Percentiles rank a stretch among this genome's conserved stretches.
phyloP scores from a whole-genome alignment of 805 yeast genomes.

The Monosporozyma solicola region DNA sequence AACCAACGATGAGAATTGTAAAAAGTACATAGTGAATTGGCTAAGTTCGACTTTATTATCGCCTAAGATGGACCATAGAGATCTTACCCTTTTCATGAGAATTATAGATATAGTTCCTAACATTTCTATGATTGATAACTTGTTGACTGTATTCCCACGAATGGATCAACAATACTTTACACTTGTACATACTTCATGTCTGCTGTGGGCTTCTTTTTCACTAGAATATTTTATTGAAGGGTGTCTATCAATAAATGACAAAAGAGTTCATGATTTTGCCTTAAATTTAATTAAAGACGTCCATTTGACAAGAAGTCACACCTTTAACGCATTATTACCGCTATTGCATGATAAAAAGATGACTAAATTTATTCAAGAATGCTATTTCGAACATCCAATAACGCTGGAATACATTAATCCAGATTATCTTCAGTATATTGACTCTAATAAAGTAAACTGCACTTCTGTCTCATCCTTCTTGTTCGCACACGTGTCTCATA shows the following conservation, averaged over 20 bases:
- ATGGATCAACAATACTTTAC: not conserved
- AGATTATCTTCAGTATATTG: not conserved
- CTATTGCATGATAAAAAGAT: not conserved
- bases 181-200: not conserved
- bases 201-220: not conserved
- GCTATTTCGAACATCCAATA: not conserved
- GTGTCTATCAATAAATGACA: not conserved
- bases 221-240: not conserved
- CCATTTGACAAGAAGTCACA: not conserved
- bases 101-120: constrained; percentile 12
- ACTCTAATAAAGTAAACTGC: not conserved
- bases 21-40: constrained; percentile 15
- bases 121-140: constrained; percentile 11
- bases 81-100: constrained; percentile 10
- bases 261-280: not conserved
- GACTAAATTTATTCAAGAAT: not conserved
- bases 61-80: constrained; percentile 9
- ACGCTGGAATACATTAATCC: not conserved
- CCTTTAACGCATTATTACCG: not conserved
- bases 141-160: constrained; percentile 5
- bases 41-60: constrained; percentile 20
- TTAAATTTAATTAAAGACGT: not conserved
- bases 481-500: not conserved
- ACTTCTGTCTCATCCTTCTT: not conserved
- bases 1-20: constrained; percentile 5